These are phyloP conservation scores for Penicillium hesseltinei DNA, from an alignment of 2,329 filamentous ascomycete genomes.

Conservation along the genomic window DNA sequence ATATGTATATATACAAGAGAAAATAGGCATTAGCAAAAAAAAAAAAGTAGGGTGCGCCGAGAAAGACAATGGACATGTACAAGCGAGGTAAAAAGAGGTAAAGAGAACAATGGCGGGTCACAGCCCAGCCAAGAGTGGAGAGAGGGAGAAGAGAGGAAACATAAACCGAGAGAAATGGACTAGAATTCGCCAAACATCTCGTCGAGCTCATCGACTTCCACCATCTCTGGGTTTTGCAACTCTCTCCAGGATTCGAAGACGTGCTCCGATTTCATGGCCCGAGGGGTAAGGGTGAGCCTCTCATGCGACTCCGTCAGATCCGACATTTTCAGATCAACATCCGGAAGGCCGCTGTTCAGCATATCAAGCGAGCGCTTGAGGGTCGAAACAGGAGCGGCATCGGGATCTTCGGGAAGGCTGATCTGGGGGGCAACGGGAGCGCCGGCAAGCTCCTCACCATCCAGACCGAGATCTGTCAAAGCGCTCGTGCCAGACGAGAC, in stretches of 20 bases:
- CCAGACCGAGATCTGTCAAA: conserved; percentile 33
- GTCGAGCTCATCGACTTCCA: conserved; percentile 92
- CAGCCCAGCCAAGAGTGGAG: conserved; percentile 20
- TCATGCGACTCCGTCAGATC: conserved; percentile 33
- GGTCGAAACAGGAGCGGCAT: conserved; percentile 30
- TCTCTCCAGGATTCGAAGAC: conserved; percentile 58
- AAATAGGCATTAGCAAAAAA: conserved; percentile 18
- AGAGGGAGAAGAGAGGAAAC: conserved; percentile 9
- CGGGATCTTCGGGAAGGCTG: conserved; percentile 31
- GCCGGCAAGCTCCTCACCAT: conserved; percentile 24
- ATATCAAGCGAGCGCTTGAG: conserved; percentile 43
- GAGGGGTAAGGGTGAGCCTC: conserved; percentile 46
- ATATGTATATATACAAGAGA: conserved; percentile 27
- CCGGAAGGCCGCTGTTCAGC: conserved; percentile 38
- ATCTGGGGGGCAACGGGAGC: conserved; percentile 29
- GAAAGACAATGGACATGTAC: conserved; percentile 21
- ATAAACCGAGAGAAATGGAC: conserved; percentile 20
- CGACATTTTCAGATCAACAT: conserved; percentile 39
- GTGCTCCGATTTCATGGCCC: conserved; percentile 37
- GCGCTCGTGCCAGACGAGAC: conserved; percentile 43
- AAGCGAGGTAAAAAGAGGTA: conserved; percentile 10
- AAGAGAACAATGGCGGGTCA: conserved; percentile 15
- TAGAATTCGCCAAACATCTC: conserved; percentile 75
- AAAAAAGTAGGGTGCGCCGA: conserved; percentile 9
- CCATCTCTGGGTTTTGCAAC: conserved; percentile 73